phyloP scores from a whole-genome alignment of 2,329 filamentous ascomycete species.

The Cucurbitaria berberidis region DNA sequence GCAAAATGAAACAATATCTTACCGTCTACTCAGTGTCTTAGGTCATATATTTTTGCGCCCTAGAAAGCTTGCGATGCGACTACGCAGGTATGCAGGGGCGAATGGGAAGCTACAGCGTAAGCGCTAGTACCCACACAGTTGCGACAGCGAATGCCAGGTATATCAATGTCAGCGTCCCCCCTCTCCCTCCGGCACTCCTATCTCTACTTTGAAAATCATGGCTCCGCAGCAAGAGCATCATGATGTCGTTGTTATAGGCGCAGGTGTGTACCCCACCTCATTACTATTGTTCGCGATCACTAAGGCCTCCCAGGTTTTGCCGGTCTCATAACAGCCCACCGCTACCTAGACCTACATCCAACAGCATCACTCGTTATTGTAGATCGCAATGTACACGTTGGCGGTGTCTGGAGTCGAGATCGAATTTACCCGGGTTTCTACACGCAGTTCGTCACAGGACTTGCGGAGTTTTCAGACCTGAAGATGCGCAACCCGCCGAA shows the following conservation, averaged over 20 bases:
- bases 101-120: neutral
- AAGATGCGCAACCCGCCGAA: slow-evolving; percentile 20
- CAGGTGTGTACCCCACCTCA: neutral
- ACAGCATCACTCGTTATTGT: slow-evolving; percentile 11
- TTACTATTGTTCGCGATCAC: neutral
- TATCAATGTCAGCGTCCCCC: no score
- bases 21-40: no score
- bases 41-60: no score
- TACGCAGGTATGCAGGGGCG: slow-evolving; percentile 4
- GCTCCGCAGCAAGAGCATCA: neutral
- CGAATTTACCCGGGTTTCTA: slow-evolving; percentile 19
- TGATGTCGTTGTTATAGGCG: neutral
- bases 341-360: slow-evolving; percentile 21
- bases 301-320: neutral
- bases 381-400: slow-evolving; percentile 15
- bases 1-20: no score
- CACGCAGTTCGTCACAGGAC: slow-evolving; percentile 21
- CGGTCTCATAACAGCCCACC: neutral
- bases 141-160: no score
- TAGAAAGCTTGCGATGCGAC: neutral
- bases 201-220: neutral
- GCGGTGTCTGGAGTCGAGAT: slow-evolving; percentile 21
- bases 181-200: neutral
- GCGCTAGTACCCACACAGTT: neutral
- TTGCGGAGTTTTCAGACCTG: slow-evolving; percentile 24